Conservation (phyloP, 192 early-diverging fungal species). For the Gigaspora rosea region DNA sequence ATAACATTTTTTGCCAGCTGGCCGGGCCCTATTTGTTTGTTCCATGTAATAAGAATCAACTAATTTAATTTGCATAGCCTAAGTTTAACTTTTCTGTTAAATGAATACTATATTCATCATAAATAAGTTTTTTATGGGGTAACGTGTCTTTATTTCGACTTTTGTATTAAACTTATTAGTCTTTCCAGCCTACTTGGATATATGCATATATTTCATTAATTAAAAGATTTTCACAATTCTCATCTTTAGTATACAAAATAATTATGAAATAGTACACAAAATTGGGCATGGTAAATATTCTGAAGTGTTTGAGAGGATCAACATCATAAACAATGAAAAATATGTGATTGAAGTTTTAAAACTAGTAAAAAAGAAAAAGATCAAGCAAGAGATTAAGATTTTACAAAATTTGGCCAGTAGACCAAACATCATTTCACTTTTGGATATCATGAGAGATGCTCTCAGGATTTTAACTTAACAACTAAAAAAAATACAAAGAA, state of each 20-base stretch:
- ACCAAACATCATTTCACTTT: conserved; percentile 86
- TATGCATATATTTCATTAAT: neutral
- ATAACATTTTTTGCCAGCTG: too few species aligned
- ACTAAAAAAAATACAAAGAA: too few species aligned
- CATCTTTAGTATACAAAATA: conserved; percentile 74
- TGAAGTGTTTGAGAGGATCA: conserved; percentile 99
- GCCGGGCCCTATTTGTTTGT: too few species aligned
- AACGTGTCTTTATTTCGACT: conserved; percentile 34
- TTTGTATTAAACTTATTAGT: neutral
- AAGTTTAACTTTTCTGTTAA: neutral
- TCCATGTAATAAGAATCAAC: too few species aligned
- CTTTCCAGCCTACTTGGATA: neutral
- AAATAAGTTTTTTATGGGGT: conserved; percentile 93
- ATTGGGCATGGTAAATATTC: conserved; percentile 99
- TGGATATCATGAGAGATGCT: conserved; percentile 95
- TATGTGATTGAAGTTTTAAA: conserved; percentile 99
- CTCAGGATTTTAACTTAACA: neutral
- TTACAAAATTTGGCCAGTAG: conserved; percentile 96
- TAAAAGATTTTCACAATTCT: neutral
- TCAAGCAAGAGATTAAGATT: conserved; percentile 99
- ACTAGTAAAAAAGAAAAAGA: conserved; percentile 99
- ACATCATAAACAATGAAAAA: conserved; percentile 79
- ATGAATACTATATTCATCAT: too few species aligned
- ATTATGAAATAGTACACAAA: conserved; percentile 97
- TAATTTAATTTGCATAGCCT: too few species aligned